Evolutionary conservation across 331 rosid genomes (phyloP).

Genomic region (Quercus lobata): DNA sequence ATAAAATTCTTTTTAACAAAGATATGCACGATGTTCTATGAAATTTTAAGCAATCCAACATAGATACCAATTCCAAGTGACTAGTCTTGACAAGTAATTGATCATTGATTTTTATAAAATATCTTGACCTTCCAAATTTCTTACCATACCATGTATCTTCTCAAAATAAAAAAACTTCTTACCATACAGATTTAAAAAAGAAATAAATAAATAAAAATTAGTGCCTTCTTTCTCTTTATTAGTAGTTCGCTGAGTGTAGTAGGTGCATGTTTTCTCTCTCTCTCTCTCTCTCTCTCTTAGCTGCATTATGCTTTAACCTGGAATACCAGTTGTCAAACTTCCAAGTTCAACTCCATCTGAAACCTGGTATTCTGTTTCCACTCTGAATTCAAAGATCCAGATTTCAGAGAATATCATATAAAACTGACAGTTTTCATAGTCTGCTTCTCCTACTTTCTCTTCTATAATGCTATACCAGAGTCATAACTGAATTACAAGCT

Average conservation of each 20-base stretch:
- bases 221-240: slow-evolving; percentile 10
- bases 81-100: background rate
- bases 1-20: too few relatives aligned
- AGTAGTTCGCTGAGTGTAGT: slow-evolving; percentile 20
- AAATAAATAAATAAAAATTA: background rate
- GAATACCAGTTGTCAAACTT: background rate
- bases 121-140: slow-evolving; percentile 2
- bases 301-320: slow-evolving; percentile 5
- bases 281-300: background rate
- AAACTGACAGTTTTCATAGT: slow-evolving; percentile 1
- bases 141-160: background rate
- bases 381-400: slow-evolving; percentile 19
- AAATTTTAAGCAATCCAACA: too few relatives aligned
- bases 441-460: slow-evolving; percentile 3
- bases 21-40: too few relatives aligned
- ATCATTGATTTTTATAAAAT: background rate
- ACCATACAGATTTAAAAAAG: too few relatives aligned
- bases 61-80: background rate
- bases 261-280: slow-evolving; percentile 4
- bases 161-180: too few relatives aligned
- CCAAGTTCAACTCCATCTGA: background rate
- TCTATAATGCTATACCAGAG: slow-evolving; percentile 7
- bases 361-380: slow-evolving; percentile 18
- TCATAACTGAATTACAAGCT: slow-evolving; percentile 15
- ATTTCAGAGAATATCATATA: slow-evolving; percentile 1